Evolutionary conservation across 2,329 filamentous ascomycete genomes (phyloP), one percentile per base, ranked within the genome.

Genomic region (Chrysosporium keratinophilum): DNA sequence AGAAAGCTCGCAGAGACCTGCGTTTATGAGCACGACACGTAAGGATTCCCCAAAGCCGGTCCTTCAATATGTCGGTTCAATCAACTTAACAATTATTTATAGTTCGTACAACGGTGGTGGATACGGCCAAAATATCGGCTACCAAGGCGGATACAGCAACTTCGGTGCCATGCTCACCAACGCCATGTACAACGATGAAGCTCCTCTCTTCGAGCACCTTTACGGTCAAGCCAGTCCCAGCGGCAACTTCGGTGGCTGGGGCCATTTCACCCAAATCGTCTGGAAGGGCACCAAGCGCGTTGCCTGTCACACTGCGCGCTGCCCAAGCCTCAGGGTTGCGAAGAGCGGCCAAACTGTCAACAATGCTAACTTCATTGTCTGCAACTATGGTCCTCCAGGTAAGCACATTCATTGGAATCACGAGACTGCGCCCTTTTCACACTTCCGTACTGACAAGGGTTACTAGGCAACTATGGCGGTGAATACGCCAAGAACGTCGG

Each of bases 61-160:
- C 17, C 23, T 56, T 19, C 3, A n/a, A 28, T 19, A 11, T 17
- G 5, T 11, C 28, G n/a, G 15, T 14, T 17, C 19, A 17, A 23
- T 34, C 4, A 3, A 31, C 20, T 15, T 50, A 19, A 54, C 37
- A 44, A 6, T 5, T 37, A 23, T 35, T 12, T 49, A 52, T 55
- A 69, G 65, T 62, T 82, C 78, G 62, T 67, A 73, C 23, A 73
- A 80, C 58, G 76, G 74, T 49, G 81, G 81, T 53, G 76, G 78
- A 43, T 94, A 93, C 65, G 93, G 93, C 59, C 93, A 98, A 75
- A 98, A 97, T 78, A 84, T 97, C 56, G 91, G 87, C 65, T 83
- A 84, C 57, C 76, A 83, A 60, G 76, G 80, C 56, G 64, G 70
- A 1, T 67, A 72, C n/a, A 71, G 69, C 56, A 78, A 82, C 45